Evolutionary conservation across 306 rosid genomes (phyloP).

Genomic region (Corylus avellana): DNA sequence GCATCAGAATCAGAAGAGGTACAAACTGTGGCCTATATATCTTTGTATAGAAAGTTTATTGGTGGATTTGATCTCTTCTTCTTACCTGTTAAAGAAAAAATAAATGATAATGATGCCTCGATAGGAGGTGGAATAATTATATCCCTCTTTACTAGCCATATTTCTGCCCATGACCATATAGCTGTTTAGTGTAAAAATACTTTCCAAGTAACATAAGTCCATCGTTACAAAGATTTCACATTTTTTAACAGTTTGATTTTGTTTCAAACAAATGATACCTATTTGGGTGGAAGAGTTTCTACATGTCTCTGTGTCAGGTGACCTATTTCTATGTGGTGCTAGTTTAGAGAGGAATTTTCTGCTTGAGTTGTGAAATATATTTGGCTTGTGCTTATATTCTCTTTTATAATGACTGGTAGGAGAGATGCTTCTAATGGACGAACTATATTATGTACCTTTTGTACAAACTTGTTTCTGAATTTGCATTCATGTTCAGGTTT

Average conservation of each 20-base stretch:
- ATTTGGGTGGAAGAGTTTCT: too few relatives aligned
- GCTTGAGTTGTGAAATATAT: not conserved
- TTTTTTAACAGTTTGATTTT: too few relatives aligned
- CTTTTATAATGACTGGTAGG: not conserved
- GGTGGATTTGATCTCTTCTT: not conserved
- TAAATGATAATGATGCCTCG: not conserved
- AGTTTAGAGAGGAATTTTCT: not conserved
- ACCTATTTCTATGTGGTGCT: not conserved
- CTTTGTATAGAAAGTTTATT: constrained; percentile 13
- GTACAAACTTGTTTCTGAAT: not conserved
- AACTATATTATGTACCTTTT: not conserved
- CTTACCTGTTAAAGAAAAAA: not conserved
- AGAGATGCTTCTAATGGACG: not conserved
- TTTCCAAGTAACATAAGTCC: not conserved
- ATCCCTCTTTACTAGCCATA: not conserved
- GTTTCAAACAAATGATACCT: too few relatives aligned
- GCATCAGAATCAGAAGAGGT: constrained; percentile 85
- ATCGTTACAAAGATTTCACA: not conserved
- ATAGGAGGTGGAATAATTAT: too few relatives aligned
- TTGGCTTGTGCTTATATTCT: not conserved
- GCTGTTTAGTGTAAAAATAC: not conserved
- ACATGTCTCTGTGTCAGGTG: not conserved
- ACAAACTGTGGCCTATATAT: constrained; percentile 19
- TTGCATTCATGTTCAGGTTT: not conserved
- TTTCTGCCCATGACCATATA: not conserved